Evolutionary conservation across 2,329 filamentous ascomycete species (phyloP).

Genomic region (Furcasterigmium furcatum): DNA sequence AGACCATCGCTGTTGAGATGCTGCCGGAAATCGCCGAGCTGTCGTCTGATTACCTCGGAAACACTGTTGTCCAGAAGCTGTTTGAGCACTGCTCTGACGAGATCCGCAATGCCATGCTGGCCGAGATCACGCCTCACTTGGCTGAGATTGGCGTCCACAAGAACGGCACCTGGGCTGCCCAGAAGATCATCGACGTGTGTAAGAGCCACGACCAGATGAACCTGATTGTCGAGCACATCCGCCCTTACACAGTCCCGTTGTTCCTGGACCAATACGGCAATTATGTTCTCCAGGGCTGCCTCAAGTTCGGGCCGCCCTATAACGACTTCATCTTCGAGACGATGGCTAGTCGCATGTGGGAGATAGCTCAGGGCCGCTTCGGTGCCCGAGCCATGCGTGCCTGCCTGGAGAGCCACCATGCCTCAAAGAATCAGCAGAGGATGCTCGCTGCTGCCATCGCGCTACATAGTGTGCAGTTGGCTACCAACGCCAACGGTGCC

Average conservation of each 20-base stretch:
- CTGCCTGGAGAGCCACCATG: constrained; percentile 92
- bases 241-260: constrained; percentile 82
- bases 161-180: constrained; percentile 98
- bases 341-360: constrained; percentile 93
- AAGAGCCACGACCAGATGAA: constrained; percentile 80
- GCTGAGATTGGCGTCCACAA: constrained; percentile 98
- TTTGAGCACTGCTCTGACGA: constrained; percentile 94
- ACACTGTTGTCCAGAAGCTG: constrained; percentile 98
- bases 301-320: constrained; percentile 84
- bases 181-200: constrained; percentile 98
- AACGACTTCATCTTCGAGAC: constrained; percentile 98
- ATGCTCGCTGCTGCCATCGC: constrained; percentile 93
- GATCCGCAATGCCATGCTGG: constrained; percentile 87
- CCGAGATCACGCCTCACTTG: constrained; percentile 83
- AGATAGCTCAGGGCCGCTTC: constrained; percentile 87
- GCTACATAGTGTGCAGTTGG: constrained; percentile 93
- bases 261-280: constrained; percentile 99
- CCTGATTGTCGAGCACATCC: constrained; percentile 79
- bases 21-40: constrained; percentile 94
- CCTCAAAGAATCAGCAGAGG: constrained; percentile 91
- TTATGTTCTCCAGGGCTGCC: constrained; percentile 94
- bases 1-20: constrained; percentile 90
- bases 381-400: constrained; percentile 95
- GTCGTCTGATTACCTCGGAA: constrained; percentile 92
- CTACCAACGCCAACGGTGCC: constrained; percentile 93